phyloP scores from a whole-genome alignment of 2,329 filamentous ascomycete species.

The Alternaria atra region DNA sequence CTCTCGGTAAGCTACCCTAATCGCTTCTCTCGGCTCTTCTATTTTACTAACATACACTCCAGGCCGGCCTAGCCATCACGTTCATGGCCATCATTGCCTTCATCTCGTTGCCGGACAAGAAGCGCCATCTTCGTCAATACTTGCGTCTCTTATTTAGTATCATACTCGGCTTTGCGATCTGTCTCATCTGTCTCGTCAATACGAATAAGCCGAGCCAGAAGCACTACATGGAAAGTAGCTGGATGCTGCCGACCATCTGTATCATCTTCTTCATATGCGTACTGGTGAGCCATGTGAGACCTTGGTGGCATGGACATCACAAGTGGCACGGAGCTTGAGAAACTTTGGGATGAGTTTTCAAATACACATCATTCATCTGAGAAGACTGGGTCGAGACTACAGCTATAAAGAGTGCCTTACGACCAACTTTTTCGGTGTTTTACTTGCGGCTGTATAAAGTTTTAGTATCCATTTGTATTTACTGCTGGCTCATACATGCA shows the following conservation, averaged over 20 bases:
- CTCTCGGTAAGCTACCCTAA: constrained; percentile 12
- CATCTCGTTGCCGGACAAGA: constrained; percentile 35
- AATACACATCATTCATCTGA: neutral
- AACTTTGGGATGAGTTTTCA: neutral
- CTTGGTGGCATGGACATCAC: neutral
- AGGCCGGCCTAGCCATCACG: constrained; percentile 40
- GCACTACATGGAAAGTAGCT: constrained; percentile 34
- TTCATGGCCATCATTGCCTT: constrained; percentile 37
- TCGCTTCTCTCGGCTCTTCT: constrained; percentile 21
- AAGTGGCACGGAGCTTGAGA: neutral
- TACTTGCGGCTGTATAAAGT: too few species aligned
- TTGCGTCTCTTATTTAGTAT: constrained; percentile 28
- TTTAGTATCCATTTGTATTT: too few species aligned
- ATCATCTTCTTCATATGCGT: constrained; percentile 39
- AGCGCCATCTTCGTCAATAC: constrained; percentile 32
- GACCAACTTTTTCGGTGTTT: neutral
- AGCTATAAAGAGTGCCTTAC: neutral
- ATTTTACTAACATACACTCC: constrained; percentile 13
- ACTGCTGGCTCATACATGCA: too few species aligned
- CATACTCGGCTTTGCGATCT: constrained; percentile 33
- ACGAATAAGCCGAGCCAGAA: constrained; percentile 19
- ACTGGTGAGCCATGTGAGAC: constrained; percentile 26
- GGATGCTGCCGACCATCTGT: constrained; percentile 45
- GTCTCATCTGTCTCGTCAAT: constrained; percentile 32
- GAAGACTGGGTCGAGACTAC: neutral